Percentiles rank a stretch among this genome's conserved stretches.
These are phyloP conservation scores for Thalassiosira mediterranea DNA, from an alignment of 352 stramenopile genomes.

Conservation along the genomic window DNA sequence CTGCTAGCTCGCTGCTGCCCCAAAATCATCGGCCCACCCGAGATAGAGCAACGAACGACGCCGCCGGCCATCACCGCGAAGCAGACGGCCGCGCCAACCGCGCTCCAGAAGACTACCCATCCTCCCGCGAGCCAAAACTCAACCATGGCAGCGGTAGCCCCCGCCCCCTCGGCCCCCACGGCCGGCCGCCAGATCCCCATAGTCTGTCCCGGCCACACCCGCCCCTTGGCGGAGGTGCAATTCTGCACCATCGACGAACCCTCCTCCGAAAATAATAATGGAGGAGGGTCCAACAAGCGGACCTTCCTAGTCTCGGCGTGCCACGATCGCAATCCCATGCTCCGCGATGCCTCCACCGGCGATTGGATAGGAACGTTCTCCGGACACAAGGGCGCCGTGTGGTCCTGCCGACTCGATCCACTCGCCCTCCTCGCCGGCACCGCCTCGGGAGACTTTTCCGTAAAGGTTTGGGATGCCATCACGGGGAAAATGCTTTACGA, in stretches of 20 bases:
- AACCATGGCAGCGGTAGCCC: background rate
- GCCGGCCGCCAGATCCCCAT: slow-evolving; percentile 79
- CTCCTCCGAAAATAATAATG: slow-evolving; percentile 9
- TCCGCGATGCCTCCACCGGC: slow-evolving; percentile 82
- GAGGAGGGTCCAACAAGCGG: slow-evolving; percentile 1
- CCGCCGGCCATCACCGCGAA: no score
- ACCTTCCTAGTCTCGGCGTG: slow-evolving; percentile 63
- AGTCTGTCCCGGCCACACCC: slow-evolving; percentile 83
- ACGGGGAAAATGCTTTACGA: slow-evolving; percentile 91
- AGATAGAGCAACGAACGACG: no score
- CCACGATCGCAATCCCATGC: slow-evolving; percentile 85
- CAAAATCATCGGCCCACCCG: no score
- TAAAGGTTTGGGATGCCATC: slow-evolving; percentile 96
- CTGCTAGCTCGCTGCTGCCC: no score
- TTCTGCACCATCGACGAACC: slow-evolving; percentile 64
- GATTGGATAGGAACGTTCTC: slow-evolving; percentile 97
- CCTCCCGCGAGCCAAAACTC: no score
- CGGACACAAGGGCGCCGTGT: slow-evolving; percentile 93
- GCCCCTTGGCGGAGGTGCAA: slow-evolving; percentile 81
- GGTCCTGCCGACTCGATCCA: slow-evolving; percentile 89
- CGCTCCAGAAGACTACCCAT: no score
- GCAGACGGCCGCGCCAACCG: no score
- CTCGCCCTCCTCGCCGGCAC: slow-evolving; percentile 88
- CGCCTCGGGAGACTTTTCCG: slow-evolving; percentile 93
- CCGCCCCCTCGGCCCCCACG: slow-evolving; percentile 14